These are phyloP conservation scores for Magnolia kwangsiensis DNA, from an alignment of 164 flowering plant genomes.

Conservation along the genomic window DNA sequence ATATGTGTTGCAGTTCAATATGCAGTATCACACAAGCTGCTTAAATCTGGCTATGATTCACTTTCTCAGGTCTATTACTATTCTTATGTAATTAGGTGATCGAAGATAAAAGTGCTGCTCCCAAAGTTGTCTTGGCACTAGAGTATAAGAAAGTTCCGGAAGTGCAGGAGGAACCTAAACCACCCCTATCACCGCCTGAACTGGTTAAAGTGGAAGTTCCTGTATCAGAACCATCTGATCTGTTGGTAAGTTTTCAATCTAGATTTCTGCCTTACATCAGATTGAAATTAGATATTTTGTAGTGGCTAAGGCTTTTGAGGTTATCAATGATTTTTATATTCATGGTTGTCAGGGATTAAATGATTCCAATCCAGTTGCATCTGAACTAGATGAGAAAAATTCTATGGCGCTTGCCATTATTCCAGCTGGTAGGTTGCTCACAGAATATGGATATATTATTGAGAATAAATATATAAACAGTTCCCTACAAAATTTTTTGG, in stretches of 20 bases:
- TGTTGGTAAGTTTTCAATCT: constrained; percentile 56
- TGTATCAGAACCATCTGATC: constrained; percentile 54
- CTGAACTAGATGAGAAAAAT: constrained; percentile 83
- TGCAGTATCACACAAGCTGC: background rate
- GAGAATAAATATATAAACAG: too few relatives aligned
- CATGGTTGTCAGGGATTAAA: constrained; percentile 51
- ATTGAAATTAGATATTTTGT: background rate
- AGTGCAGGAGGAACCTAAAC: constrained; percentile 36
- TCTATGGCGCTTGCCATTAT: constrained; percentile 91
- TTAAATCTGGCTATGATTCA: background rate
- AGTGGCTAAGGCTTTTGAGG: background rate
- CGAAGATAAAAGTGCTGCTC: constrained; percentile 44
- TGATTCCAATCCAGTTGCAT: constrained; percentile 65
- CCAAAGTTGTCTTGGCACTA: constrained; percentile 70
- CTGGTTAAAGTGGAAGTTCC: constrained; percentile 64
- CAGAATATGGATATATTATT: background rate
- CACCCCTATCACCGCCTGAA: constrained; percentile 57
- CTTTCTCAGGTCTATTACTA: background rate
- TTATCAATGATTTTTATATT: constrained; percentile 2
- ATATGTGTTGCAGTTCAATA: too few relatives aligned
- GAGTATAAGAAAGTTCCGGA: constrained; percentile 70
- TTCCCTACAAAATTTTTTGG: background rate
- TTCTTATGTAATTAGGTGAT: constrained; percentile 33
- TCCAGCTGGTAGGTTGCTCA: constrained; percentile 58
- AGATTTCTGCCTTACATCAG: background rate